phyloP scores from a whole-genome alignment of 202 grass and related monocot species.

The Hordeum pubiflorum region DNA sequence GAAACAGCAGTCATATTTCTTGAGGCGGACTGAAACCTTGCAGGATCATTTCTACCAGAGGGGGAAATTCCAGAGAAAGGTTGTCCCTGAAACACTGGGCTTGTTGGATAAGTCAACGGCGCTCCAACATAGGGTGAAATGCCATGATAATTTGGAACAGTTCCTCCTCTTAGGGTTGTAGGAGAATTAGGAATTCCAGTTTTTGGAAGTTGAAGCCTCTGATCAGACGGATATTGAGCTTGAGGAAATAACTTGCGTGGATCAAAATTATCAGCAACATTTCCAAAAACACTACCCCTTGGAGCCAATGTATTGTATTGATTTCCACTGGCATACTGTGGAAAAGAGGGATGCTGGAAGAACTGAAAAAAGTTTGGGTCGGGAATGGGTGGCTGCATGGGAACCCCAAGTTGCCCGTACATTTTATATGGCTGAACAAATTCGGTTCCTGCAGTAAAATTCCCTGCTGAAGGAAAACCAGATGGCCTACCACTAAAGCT shows the following conservation, averaged over 20 bases:
- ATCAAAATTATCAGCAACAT: conserved; percentile 50
- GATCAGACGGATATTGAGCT: conserved; percentile 47
- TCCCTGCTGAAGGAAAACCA: conserved; percentile 45
- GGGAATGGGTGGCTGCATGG: conserved; percentile 59
- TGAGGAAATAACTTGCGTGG: conserved; percentile 40
- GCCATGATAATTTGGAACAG: conserved; percentile 45
- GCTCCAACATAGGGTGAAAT: conserved; percentile 31
- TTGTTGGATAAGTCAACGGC: conserved; percentile 43
- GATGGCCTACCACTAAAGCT: conserved; percentile 54
- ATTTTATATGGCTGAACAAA: conserved; percentile 68
- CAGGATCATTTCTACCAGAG: conserved; percentile 49
- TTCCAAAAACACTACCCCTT: conserved; percentile 48
- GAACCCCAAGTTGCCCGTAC: conserved; percentile 62
- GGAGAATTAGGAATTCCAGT: conserved; percentile 34
- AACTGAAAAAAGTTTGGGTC: conserved; percentile 58
- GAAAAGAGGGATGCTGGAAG: conserved; percentile 57
- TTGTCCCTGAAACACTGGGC: conserved; percentile 52
- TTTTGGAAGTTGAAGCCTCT: conserved; percentile 42
- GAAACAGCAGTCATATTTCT: conserved; percentile 37
- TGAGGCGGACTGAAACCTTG: conserved; percentile 36
- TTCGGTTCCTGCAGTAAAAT: conserved; percentile 41
- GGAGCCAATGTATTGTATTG: conserved; percentile 56
- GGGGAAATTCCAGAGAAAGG: conserved; percentile 31
- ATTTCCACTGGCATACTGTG: conserved; percentile 47
- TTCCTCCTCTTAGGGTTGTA: conserved; percentile 33